Base-by-base conservation (phyloP, 768 basidiomycete genomes). In the Naematelia aurantialba region DNA sequence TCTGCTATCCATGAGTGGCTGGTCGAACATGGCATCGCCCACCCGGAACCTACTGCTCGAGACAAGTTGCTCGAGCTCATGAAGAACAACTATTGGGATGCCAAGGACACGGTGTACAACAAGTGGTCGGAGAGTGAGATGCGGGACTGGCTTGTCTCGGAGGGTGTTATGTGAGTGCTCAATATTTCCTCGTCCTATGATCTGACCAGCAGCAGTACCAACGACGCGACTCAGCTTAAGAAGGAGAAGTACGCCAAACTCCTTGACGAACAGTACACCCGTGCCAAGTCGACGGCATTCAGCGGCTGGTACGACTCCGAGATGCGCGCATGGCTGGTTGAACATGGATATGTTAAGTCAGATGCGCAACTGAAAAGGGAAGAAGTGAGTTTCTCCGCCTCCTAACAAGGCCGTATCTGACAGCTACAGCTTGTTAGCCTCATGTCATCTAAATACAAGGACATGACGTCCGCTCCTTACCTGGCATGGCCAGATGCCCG, bases 401-500 rank as follows among this genome's bases (percentile, higher is more conserved):
- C 34, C 22, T 4, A n/a, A n/a, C 10, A 11, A 1, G 21, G 25
- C 19, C 22, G 17, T 11, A 24, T 24, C 62, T 68, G 52, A 62
- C 55, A 8, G 13, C n/a, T 45, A 12, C 53, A 69, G 59, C 81
- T 91, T 11, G 78, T 90, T 57, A 82, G 83, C 68, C 66, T 88
- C 54, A 88, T 91, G 62, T 67, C 65, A 26, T 30, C n/a, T 64
- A 89, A 84, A 72, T 85, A 84, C 68, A 80, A 80, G 55, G 83
- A 85, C 52, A 73, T 75, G 50, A 81, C 82, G 1, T 81, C 85
- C 1, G 79, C 84, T n/a, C 74, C 73, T 1, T 96, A 94, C 78
- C 80, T 93, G 51, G 82, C 83, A 10, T 98, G 94, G 94, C 89
- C 90, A 12, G 93, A 97, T 70, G 89, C 92, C 2, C 83, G 93